These are phyloP conservation scores for Lepraria neglecta DNA, from an alignment of 495 filamentous ascomycete genomes.

Conservation along the genomic window DNA sequence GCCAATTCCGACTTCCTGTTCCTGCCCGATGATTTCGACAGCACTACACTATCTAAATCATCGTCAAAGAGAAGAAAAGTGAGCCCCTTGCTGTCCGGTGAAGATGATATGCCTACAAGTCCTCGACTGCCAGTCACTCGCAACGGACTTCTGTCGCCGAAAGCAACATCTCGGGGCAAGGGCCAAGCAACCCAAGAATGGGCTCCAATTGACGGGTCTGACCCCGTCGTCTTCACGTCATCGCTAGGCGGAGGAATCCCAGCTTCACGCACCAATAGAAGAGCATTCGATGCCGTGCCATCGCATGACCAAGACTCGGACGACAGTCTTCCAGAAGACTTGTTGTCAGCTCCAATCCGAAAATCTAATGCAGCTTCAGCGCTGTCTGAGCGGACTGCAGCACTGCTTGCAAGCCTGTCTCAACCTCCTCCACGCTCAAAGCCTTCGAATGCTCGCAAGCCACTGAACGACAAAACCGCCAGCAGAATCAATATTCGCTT, in stretches of 20 bases:
- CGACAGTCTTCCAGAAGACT: conserved; percentile 26
- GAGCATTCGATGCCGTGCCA: conserved; percentile 10
- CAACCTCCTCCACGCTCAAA: conserved; percentile 12
- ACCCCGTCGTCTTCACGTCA: conserved; percentile 52
- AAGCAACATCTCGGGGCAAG: neutral
- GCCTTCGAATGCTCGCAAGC: conserved; percentile 13
- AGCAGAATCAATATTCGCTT: conserved; percentile 9
- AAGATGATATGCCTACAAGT: conserved; percentile 9
- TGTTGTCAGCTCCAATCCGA: conserved; percentile 17
- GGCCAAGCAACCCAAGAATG: neutral
- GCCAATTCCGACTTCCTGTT: conserved; percentile 25
- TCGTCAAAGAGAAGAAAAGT: conserved; percentile 40
- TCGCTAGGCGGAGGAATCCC: conserved; percentile 32
- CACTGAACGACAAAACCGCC: conserved; percentile 6
- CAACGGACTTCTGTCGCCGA: neutral
- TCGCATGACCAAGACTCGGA: conserved; percentile 39
- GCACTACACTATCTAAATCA: conserved; percentile 31
- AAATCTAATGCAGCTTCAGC: conserved; percentile 8
- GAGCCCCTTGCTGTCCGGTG: conserved; percentile 29
- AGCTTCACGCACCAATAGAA: conserved; percentile 17
- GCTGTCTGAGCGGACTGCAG: conserved; percentile 34
- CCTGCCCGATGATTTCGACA: conserved; percentile 49
- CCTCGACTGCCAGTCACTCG: neutral
- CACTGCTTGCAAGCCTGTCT: conserved; percentile 35
- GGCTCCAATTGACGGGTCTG: conserved; percentile 35